A percentile compares a stretch with the other conserved stretches of the same genome.
These are phyloP conservation scores for Aspergillus amoenus DNA, from an alignment of 2,329 filamentous ascomycete species.

Conservation along the genomic window DNA sequence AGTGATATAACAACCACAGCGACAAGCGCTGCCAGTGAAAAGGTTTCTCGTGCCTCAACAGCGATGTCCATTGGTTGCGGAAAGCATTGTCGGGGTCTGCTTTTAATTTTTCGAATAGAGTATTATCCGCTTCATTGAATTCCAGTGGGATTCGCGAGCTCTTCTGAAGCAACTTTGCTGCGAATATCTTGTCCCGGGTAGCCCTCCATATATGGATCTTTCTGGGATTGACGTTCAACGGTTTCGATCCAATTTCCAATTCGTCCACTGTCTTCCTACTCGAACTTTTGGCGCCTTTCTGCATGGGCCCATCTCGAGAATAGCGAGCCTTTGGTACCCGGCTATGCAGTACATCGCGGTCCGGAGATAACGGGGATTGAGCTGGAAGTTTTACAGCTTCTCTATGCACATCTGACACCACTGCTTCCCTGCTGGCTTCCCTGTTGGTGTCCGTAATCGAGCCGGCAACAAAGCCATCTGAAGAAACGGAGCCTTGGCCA, in stretches of 20 bases:
- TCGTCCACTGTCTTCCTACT: conserved; percentile 18
- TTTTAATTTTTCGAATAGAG: conserved; percentile 24
- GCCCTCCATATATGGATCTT: conserved; percentile 21
- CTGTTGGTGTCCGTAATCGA: neutral
- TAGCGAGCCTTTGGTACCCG: neutral
- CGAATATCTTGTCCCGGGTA: conserved; percentile 23
- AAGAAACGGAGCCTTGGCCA: neutral
- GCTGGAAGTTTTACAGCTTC: neutral
- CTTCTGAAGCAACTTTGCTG: conserved; percentile 19
- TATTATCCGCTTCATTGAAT: conserved; percentile 17
- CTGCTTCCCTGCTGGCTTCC: neutral
- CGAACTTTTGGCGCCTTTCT: neutral
- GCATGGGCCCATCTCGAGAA: neutral
- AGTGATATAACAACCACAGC: conserved; percentile 46
- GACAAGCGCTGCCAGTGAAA: conserved; percentile 45
- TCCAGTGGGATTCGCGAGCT: neutral
- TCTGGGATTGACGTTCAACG: conserved; percentile 14
- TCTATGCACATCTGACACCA: neutral
- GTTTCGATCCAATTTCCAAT: conserved; percentile 20
- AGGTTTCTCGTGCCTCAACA: conserved; percentile 22
- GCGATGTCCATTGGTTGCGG: conserved; percentile 27
- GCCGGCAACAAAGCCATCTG: neutral
- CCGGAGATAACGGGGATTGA: neutral
- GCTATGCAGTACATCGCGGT: neutral
- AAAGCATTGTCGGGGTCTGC: conserved; percentile 25